Percentiles rank a stretch among this genome's conserved stretches.
phyloP scores from a whole-genome alignment of 2,329 filamentous ascomycete species.

The Amylocarpus encephaloides region DNA sequence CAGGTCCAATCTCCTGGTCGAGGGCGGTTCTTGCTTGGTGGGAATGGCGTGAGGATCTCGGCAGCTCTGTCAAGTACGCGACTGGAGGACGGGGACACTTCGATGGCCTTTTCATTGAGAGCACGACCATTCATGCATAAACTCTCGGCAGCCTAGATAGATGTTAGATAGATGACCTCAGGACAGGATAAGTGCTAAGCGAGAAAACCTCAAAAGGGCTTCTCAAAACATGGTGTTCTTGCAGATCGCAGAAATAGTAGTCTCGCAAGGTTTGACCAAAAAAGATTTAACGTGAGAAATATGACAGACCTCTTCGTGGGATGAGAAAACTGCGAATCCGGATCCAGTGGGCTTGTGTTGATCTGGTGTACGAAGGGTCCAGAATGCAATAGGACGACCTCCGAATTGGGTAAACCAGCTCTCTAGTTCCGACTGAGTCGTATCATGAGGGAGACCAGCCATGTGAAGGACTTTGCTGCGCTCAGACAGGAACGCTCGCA shows the following conservation, averaged over 20 bases:
- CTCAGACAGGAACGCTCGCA: slow-evolving; percentile 91
- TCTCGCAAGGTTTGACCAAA: slow-evolving; percentile 25
- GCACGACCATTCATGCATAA: slow-evolving; percentile 99
- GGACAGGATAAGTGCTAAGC: slow-evolving; percentile 25
- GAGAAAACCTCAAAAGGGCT: slow-evolving; percentile 18
- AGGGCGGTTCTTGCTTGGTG: slow-evolving; percentile 95
- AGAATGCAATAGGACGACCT: slow-evolving; percentile 95
- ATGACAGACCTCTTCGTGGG: slow-evolving; percentile 81
- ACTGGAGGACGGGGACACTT: slow-evolving; percentile 96
- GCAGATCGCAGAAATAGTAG: slow-evolving; percentile 23
- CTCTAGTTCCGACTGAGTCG: slow-evolving; percentile 95
- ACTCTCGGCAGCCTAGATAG: slow-evolving; percentile 78
- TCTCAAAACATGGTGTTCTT: slow-evolving; percentile 30
- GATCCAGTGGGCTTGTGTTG: slow-evolving; percentile 99
- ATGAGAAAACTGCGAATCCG: slow-evolving; percentile 97
- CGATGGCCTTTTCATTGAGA: slow-evolving; percentile 97
- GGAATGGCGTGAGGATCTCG: slow-evolving; percentile 94
- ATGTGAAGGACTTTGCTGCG: slow-evolving; percentile 97
- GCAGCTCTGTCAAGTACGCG: slow-evolving; percentile 91
- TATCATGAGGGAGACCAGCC: slow-evolving; percentile 94
- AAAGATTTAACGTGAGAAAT: slow-evolving; percentile 22
- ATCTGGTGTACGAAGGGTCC: slow-evolving; percentile 94
- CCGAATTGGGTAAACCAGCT: slow-evolving; percentile 99
- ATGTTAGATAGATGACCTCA: slow-evolving; percentile 32
- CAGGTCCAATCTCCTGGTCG: slow-evolving; percentile 98